A percentile compares a stretch with the other conserved stretches of the same genome.
Evolutionary conservation across 2,329 filamentous ascomycete genomes (phyloP).

Genomic region (Monosporascus sp.): DNA sequence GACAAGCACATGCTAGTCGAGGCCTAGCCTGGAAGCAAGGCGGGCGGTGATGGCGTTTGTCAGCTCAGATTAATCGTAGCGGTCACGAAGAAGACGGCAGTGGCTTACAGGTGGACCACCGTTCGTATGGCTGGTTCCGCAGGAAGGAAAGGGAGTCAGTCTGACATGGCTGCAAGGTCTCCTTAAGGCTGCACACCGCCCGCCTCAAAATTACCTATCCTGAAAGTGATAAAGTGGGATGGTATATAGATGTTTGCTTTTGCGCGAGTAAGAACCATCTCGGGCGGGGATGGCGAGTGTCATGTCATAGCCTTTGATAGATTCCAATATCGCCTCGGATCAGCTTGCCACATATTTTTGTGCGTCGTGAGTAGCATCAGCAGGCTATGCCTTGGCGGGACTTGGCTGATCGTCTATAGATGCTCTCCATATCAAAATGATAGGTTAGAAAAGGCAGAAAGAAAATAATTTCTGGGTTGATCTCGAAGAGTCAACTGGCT

Average conservation of each 20-base stretch:
- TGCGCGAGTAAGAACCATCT: constrained; percentile 10
- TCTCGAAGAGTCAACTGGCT: not conserved
- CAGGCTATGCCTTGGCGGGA: constrained; percentile 14
- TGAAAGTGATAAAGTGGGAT: constrained; percentile 12
- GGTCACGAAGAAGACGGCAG: constrained; percentile 3
- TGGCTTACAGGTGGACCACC: constrained; percentile 5
- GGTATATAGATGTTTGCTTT: constrained; percentile 1
- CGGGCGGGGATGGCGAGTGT: constrained; percentile 8
- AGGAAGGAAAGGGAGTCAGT: constrained; percentile 8
- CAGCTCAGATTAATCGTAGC: constrained; percentile 8
- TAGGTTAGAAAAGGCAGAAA: constrained; percentile 10
- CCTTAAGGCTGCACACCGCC: not conserved
- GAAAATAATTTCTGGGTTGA: constrained; percentile 14
- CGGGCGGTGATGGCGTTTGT: constrained; percentile 4
- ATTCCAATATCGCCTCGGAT: constrained; percentile 1
- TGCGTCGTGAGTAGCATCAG: constrained; percentile 10
- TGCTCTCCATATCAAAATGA: constrained; percentile 11
- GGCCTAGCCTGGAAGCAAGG: not conserved
- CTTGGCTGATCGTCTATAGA: constrained; percentile 11
- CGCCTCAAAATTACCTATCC: constrained; percentile 10
- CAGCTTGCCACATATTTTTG: constrained; percentile 13
- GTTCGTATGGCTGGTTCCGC: constrained; percentile 7
- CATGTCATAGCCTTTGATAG: constrained; percentile 6
- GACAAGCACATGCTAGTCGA: not conserved
- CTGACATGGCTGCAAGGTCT: constrained; percentile 12